Evolutionary conservation across 768 basidiomycete genomes (phyloP).

Genomic region (Amanita inopinata): DNA sequence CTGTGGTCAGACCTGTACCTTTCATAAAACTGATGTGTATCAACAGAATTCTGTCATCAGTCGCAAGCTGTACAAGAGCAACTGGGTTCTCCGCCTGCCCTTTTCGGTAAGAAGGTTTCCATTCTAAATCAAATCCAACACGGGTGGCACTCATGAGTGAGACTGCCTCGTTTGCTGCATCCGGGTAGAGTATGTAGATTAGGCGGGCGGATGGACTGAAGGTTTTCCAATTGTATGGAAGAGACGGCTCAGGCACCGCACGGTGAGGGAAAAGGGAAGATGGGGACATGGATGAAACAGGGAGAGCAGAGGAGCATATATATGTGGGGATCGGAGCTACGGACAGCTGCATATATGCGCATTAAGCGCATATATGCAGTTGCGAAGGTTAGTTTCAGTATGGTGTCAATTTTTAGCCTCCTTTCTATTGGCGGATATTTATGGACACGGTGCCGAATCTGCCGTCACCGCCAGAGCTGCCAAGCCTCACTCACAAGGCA

Average conservation of each 20-base stretch:
- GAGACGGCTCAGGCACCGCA: constrained; percentile 15
- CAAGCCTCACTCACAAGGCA: constrained; percentile 14
- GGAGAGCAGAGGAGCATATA: background rate
- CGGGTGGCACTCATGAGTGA: constrained; percentile 20
- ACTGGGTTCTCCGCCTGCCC: constrained; percentile 54
- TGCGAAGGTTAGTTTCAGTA: no score
- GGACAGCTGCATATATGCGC: constrained; percentile 2
- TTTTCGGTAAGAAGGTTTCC: constrained; percentile 54
- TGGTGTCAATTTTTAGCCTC: no score
- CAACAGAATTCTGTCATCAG: constrained; percentile 42
- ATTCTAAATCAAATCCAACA: constrained; percentile 73
- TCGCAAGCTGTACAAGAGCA: constrained; percentile 67
- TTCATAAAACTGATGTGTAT: constrained; percentile 58
- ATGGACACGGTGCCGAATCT: background rate
- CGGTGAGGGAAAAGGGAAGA: constrained; percentile 7
- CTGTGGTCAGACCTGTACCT: constrained; percentile 18
- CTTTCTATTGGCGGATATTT: no score
- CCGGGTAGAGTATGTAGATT: constrained; percentile 26
- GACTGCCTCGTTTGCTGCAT: constrained; percentile 23
- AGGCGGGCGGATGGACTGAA: constrained; percentile 21
- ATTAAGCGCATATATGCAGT: no score
- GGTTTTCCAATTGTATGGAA: constrained; percentile 27
- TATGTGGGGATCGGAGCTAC: no score
- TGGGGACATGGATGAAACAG: background rate
- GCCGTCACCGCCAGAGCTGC: constrained; percentile 14